Conservation (phyloP, 1,284 basidiomycete species). For the Pulveroboletus sp. region DNA sequence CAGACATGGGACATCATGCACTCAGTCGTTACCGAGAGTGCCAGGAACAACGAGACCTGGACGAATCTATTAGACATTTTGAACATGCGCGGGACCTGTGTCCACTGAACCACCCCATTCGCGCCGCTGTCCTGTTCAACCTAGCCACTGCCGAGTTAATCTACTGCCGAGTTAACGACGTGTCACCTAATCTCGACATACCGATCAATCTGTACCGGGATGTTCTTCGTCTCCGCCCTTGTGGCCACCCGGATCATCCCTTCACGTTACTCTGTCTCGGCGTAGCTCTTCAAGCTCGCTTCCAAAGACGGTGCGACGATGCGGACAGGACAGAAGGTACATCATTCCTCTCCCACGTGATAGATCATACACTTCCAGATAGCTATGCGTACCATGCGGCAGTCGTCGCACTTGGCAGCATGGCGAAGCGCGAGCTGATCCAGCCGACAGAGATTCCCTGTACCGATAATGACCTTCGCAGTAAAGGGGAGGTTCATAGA, state of each 20-base stretch:
- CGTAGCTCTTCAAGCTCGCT: not conserved
- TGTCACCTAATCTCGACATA: not conserved
- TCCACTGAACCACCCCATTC: not conserved
- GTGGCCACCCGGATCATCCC: not conserved
- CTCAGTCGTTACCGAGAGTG: not conserved
- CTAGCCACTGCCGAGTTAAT: not conserved
- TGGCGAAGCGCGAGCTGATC: not conserved
- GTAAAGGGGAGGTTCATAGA: not conserved
- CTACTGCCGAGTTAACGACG: not conserved
- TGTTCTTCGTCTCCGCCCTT: not conserved
- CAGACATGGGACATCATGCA: not conserved
- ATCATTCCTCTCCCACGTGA: not conserved
- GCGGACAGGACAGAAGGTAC: not conserved
- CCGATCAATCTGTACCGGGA: conserved; percentile 1
- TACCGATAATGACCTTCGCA: not conserved
- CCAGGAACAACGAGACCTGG: not conserved
- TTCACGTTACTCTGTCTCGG: not conserved
- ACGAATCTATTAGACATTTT: not conserved
- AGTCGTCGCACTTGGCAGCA: not conserved
- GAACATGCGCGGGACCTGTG: not conserved
- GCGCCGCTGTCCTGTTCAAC: not conserved
- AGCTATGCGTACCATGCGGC: not conserved
- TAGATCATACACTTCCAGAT: not conserved
- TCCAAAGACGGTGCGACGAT: not conserved
- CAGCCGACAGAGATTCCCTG: not conserved